Base-by-base conservation (phyloP, 169 alveolate genomes). In the Eimeria acervulina region DNA sequence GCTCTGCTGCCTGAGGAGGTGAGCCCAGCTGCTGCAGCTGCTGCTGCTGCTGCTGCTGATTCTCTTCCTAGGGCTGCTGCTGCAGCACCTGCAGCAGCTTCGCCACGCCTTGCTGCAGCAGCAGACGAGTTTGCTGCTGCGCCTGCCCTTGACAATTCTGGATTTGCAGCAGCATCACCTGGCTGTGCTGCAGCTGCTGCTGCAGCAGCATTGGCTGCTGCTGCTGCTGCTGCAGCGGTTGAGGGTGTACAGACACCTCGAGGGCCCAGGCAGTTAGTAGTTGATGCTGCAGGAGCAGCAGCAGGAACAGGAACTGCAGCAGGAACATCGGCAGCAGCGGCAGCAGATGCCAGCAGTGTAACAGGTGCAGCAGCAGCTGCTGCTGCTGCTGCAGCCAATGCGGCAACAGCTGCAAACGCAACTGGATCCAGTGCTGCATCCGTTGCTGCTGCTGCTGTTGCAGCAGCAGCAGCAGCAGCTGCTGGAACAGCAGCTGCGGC, bases 401-500 rank as follows among this genome's bases (percentile, higher is more conserved):
- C 74, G 19, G 74, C 74, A 63, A n/a, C n/a, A 63, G 74, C 74
- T 8, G 74, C 74, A 63, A 21, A 17, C 10, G n/a, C 13, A 15
- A n/a, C 74, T 26, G 74, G 31, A 51, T 10, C 10, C 66, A 10
- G n/a, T 26, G 31, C 74, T 21, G n/a, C 74, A 63, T 8, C 31
- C n/a, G 74, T 63, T 15, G n/a, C 74, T 7, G 74, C 17, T 26
- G 74, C 74, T 15, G 74, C 33, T 15, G 74, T n/a, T 15, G 74
- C 74, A 63, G 74, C 74, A 63, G 74, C n/a, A 63, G 74, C 74
- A 21, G 74, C 74, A 63, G 33, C 74, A n/a, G n/a, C 13, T 26
- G 74, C 74, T 26, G 74, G 31, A 51, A 51, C 59, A 17, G 59
- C 15, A 17, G 59, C 15, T 51, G 59, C 59, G 2, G 15, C 21